These are phyloP conservation scores for Termitomyces eurrhizus DNA, from an alignment of 768 basidiomycete genomes.

Conservation along the genomic window DNA sequence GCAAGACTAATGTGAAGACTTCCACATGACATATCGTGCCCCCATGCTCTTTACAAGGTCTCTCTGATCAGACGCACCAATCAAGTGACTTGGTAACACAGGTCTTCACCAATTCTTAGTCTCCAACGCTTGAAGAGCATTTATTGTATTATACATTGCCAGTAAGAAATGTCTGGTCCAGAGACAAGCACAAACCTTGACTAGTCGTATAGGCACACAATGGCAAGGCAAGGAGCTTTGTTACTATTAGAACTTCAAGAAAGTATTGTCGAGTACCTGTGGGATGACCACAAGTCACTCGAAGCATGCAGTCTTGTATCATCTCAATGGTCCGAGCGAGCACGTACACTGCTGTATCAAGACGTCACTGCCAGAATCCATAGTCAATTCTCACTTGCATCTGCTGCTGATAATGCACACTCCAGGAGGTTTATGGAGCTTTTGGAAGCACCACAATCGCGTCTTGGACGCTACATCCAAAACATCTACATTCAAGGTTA, in stretches of 20 bases:
- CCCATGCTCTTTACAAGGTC: too few species aligned
- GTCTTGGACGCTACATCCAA: not conserved
- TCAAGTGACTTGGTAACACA: too few species aligned
- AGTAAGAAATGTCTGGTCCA: not conserved
- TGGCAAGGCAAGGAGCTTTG: not conserved
- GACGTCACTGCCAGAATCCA: not conserved
- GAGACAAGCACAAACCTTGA: not conserved
- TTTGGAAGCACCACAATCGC: not conserved
- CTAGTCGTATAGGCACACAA: not conserved
- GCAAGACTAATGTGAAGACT: too few species aligned
- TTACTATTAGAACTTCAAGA: not conserved
- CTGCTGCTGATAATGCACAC: rapidly evolving
- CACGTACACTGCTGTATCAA: not conserved
- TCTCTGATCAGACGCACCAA: too few species aligned
- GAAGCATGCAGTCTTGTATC: not conserved
- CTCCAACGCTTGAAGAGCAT: too few species aligned
- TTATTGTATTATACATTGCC: not conserved
- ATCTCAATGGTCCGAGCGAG: not conserved
- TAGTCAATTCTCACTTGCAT: not conserved
- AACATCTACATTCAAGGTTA: not conserved
- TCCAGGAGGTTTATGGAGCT: not conserved
- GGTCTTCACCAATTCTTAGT: too few species aligned
- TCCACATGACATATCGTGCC: too few species aligned
- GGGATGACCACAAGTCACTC: not conserved
- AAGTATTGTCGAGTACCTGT: not conserved